Base-by-base conservation (phyloP, 306 rosid species). In the Quercus alba region DNA sequence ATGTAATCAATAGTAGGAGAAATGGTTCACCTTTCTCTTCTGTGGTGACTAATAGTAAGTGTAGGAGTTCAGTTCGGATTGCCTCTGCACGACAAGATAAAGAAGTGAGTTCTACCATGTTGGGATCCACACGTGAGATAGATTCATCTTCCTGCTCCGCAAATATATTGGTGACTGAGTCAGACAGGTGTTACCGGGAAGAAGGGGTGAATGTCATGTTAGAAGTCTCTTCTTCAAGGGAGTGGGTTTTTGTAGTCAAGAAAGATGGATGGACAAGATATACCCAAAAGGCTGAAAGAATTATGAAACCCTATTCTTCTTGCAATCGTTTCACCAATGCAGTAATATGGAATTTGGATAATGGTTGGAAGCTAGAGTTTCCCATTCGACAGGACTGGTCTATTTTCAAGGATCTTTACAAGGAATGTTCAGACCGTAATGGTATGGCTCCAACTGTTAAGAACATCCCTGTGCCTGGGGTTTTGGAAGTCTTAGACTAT, bases 361-460 rank as follows among this genome's bases (percentile, higher is more conserved):
- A 84, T 63, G 85, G 84, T 33, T 87, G 90, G 93, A 91, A 90
- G 84, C 84, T 94, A 61, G 98, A 94, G 90, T 91, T 94, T 81
- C 77, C 81, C 1, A 84, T 77, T 81, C 81, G 79, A 44, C 82
- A 10, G 41, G 91, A 94, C 58, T 94, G 98, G 98, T 1, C 46
- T 19, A 61, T 74, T 70, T 94, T 90, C 78, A 94, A 87, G 88
- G 88, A 90, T 75, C 90, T 94, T 20, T 94, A 91, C 85, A 88
- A 90, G 83, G 86, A 87, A 76, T 94, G 98, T 75, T 84, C 87
- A 5, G 91, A 81, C 67, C 91, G 88, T 4, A 85, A 79, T 87
- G 72, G 85, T 26, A 76, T 85, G 23, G 56, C 78, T 62, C 73
- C 86, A 58, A 81, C 66, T 28, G 80, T 63, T 1, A 90, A 86